Evolutionary conservation across 768 basidiomycete species (phyloP), one percentile per base, ranked within the genome.

Genomic region (Kwoniella shandongensis): DNA sequence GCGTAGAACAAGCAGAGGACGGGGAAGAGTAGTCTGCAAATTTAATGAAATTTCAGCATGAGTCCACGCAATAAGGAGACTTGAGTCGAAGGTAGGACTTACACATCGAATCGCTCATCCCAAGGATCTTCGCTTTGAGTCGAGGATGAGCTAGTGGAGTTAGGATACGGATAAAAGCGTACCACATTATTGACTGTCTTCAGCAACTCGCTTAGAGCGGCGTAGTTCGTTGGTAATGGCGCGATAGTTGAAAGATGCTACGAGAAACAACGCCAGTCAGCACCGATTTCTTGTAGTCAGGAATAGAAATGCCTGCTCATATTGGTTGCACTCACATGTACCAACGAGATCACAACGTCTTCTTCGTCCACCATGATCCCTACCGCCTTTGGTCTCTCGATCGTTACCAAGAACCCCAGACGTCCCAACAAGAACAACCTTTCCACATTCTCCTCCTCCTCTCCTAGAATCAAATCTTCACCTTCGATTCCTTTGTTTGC

Each of bases 181-280:
- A 90, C 79, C 27, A 94, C 73, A 73, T 94, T 92, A 76, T 89
- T 92, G 2, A 83, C 79, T 44, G 91, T 81, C 71, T 97, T 97
- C 54, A 97, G 81, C 23, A 91, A 72, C 74, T 97, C 92, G 3
- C 83, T 81, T 79, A 88, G 81, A 2, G 91, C 89, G 53, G 89
- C 88, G 38, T 63, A 81, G 81, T 27, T 84, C 79, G 78, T 83
- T 80, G 60, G 81, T 79, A 18, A 81, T 69, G 55, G 84, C 81
- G 38, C 79, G 1, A 73, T 39, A 25, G 20, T 29, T 23, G 62
- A 25, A 15, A 76, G 51, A 38, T 67, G 58, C 74, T 76, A 44
- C n/a, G 12, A 42, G 23, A 10, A 15, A 32, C n/a, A n/a, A n/a
- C n/a, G n/a, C n/a, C n/a, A n/a, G 30, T 59, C 51, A 59, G 47